Base-by-base conservation (phyloP, 495 filamentous ascomycete genomes). In the Aspergillus saccharolyticus region DNA sequence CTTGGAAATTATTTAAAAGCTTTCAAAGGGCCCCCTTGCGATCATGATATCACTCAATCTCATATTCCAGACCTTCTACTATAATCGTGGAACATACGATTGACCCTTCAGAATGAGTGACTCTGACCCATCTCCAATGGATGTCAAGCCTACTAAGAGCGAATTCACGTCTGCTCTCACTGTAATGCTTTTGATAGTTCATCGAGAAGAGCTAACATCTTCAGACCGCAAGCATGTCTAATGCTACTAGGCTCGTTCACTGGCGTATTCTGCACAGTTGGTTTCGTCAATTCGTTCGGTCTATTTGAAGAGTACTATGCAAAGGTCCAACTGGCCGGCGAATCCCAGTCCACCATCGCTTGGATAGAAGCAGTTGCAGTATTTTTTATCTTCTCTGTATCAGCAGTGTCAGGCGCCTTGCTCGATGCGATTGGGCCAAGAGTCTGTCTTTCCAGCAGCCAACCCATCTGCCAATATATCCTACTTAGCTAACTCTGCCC, bases 281-380 rank as follows among this genome's bases (percentile, higher is more conserved):
- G 86, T 10, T 85, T 84, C 66, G 55, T 82, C 45, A 87, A 87
- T 69, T 75, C 83, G 0, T 85, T 87, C 52, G 85, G 85, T 9
- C 65, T 83, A 15, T 89, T 87, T 58, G 69, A 85, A 58, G 71
- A 80, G 17, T 86, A 87, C 70, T 89, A 87, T 65, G 52, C 72
- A n/a, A 59, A 61, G 2, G 63, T 78, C 44, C 76, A 81, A 44
- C 76, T 89, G 2, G 56, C 64, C 2, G 59, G 70, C 16, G 58
- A 79, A 16, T 68, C 77, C 0, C 62, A 77, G 24, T 83, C 80
- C 42, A 67, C 77, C 4, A 74, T 88, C 21, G 75, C 83, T 46
- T 88, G 84, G 85, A 76, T 89, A 15, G 83, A 83, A 2, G 82
- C 83, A 1, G 56, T 85, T 8, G 59, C 62, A 15, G 69, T 72